Evolutionary conservation across 106 monocot genomes (phyloP).

Genomic region (Cymbidium sinense): DNA sequence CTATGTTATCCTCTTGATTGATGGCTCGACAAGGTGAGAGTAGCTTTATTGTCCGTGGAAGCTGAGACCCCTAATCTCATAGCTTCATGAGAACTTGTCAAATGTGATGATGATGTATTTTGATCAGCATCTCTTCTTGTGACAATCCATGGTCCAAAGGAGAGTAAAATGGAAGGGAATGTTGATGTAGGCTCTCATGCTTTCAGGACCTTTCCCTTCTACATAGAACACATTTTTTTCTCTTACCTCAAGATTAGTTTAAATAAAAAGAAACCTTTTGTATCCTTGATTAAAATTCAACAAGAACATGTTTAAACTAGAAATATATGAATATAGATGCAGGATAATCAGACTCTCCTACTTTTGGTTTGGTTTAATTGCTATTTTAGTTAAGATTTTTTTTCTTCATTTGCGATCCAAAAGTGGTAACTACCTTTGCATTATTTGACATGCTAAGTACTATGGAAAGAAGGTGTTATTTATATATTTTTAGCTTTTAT

Average conservation of each 20-base stretch:
- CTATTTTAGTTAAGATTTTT: too few relatives aligned
- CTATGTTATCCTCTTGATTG: conserved; percentile 62
- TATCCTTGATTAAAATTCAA: neutral
- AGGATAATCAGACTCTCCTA: too few relatives aligned
- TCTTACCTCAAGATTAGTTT: neutral
- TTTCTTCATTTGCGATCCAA: too few relatives aligned
- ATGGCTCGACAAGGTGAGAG: conserved; percentile 76
- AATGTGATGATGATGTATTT: neutral
- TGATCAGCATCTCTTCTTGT: neutral
- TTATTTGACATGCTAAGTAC: too few relatives aligned
- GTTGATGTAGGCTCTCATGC: neutral
- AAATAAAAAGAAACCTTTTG: neutral
- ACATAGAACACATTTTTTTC: neutral
- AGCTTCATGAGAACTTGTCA: conserved; percentile 26
- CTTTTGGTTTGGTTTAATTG: too few relatives aligned
- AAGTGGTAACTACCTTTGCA: too few relatives aligned
- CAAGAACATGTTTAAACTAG: neutral
- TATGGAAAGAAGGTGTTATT: too few relatives aligned
- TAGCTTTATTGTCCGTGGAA: conserved; percentile 72
- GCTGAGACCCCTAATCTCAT: conserved; percentile 87
- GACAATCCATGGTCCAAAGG: neutral
- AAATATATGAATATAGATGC: neutral
- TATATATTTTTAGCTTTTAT: too few relatives aligned
- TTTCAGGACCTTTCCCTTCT: neutral
- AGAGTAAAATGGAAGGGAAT: neutral